These are phyloP conservation scores for Davidsoniella virescens DNA, from an alignment of 2,329 filamentous ascomycete species.

Conservation along the genomic window DNA sequence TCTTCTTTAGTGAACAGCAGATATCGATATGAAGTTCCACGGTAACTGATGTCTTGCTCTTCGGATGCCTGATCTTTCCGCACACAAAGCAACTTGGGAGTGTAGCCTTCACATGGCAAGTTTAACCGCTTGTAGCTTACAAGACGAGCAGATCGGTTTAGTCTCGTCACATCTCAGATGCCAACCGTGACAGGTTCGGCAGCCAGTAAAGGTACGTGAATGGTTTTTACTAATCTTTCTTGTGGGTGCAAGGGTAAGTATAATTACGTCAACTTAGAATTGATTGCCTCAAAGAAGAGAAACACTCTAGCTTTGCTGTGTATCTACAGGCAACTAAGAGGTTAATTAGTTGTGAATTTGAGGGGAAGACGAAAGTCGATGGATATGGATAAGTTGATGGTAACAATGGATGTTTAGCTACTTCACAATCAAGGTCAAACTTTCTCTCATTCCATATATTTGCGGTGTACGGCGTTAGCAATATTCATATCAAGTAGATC, in stretches of 20 bases:
- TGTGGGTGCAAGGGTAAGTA: not conserved
- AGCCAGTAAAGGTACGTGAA: constrained; percentile 23
- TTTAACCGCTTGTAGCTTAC: constrained; percentile 21
- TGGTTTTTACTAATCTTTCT: constrained; percentile 17
- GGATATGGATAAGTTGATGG: no score
- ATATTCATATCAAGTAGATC: no score
- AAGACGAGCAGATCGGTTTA: constrained; percentile 24
- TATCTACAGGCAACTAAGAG: no score
- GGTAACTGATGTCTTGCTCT: not conserved
- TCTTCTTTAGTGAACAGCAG: constrained; percentile 26
- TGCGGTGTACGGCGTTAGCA: no score
- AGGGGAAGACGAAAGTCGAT: no score
- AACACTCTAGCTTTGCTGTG: no score
- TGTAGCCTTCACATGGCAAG: constrained; percentile 25
- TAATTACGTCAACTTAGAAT: not conserved
- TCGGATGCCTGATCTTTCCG: constrained; percentile 16
- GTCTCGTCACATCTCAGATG: constrained; percentile 30
- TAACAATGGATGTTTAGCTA: no score
- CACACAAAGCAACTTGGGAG: constrained; percentile 21
- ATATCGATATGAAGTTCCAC: constrained; percentile 22
- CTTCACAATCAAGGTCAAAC: no score
- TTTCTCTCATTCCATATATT: no score
- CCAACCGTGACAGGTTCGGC: constrained; percentile 22
- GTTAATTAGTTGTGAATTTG: no score
- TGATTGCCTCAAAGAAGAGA: no score